These are phyloP conservation scores for Boletus fagicola DNA, from an alignment of 768 basidiomycete species.

Conservation along the genomic window DNA sequence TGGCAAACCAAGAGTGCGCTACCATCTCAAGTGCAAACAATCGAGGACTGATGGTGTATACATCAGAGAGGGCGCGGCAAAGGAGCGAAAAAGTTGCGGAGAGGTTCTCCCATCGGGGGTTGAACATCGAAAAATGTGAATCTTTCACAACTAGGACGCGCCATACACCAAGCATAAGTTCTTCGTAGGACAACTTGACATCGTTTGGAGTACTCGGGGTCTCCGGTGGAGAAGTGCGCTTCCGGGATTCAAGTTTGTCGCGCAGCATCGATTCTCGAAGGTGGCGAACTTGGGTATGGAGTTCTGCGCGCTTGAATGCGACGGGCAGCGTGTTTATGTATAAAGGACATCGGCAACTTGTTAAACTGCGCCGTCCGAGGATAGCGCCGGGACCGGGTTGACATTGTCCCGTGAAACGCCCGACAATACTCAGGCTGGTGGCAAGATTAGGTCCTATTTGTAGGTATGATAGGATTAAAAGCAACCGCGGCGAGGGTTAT, in stretches of 20 bases:
- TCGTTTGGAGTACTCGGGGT: neutral
- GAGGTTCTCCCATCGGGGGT: conserved; percentile 10
- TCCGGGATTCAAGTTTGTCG: neutral
- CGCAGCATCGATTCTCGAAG: neutral
- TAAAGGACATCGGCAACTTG: neutral
- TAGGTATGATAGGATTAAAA: too few species aligned
- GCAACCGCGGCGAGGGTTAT: too few species aligned
- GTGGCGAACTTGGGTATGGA: neutral
- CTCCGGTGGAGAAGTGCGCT: neutral
- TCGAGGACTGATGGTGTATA: conserved; percentile 23
- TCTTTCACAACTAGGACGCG: conserved; percentile 22
- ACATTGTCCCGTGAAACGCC: too few species aligned
- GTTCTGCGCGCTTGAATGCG: neutral
- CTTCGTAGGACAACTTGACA: conserved; percentile 6
- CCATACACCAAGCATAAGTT: conserved; percentile 25
- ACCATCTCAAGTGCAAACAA: conserved; percentile 13
- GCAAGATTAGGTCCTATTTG: too few species aligned
- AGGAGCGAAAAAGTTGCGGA: conserved; percentile 3
- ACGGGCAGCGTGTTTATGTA: too few species aligned
- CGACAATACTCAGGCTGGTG: too few species aligned
- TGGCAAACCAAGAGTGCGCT: conserved; percentile 17
- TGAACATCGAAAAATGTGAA: conserved; percentile 1
- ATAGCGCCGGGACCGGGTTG: too few species aligned
- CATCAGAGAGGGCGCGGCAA: conserved; percentile 19
- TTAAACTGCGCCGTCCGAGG: neutral